Percentiles rank a stretch among this genome's conserved stretches.
phyloP scores from a whole-genome alignment of 768 basidiomycete genomes.

The Neoboletus magnificus region DNA sequence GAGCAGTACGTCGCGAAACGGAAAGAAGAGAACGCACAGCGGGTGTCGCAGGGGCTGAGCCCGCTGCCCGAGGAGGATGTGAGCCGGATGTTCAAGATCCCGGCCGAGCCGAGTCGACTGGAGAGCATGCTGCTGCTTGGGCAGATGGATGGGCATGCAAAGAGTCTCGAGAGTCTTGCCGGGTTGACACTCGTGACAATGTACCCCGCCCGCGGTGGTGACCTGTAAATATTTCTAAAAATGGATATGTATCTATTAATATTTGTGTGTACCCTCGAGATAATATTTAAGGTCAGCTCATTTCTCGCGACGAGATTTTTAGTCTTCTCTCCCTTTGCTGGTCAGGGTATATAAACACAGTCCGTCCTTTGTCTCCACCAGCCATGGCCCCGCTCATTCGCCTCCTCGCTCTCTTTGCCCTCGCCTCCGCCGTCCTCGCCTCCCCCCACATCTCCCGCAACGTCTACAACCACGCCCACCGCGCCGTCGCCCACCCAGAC shows the following conservation, averaged over 20 bases:
- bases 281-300: neutral
- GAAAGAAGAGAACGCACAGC: constrained; percentile 80
- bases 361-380: constrained; percentile 15
- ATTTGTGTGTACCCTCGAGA: neutral
- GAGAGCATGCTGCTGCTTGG: constrained; percentile 85
- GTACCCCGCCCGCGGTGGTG: constrained; percentile 60
- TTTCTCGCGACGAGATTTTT: neutral
- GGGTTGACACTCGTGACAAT: constrained; percentile 73
- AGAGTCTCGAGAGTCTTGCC: constrained; percentile 65
- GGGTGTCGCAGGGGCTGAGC: constrained; percentile 77
- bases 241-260: neutral
- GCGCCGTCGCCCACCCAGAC: neutral
- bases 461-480: constrained; percentile 22
- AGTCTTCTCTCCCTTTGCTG: neutral
- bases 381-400: constrained; percentile 38
- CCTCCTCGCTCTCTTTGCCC: constrained; percentile 40
- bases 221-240: neutral
- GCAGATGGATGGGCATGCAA: constrained; percentile 83
- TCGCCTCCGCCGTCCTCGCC: constrained; percentile 36
- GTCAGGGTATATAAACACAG: constrained; percentile 7
- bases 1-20: constrained; percentile 80
- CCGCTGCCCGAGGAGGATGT: constrained; percentile 89
- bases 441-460: constrained; percentile 38
- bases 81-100: constrained; percentile 80
- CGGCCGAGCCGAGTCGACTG: constrained; percentile 81